phyloP scores from a whole-genome alignment of 2,329 filamentous ascomycete genomes.

The Diaporthe caulivora region DNA sequence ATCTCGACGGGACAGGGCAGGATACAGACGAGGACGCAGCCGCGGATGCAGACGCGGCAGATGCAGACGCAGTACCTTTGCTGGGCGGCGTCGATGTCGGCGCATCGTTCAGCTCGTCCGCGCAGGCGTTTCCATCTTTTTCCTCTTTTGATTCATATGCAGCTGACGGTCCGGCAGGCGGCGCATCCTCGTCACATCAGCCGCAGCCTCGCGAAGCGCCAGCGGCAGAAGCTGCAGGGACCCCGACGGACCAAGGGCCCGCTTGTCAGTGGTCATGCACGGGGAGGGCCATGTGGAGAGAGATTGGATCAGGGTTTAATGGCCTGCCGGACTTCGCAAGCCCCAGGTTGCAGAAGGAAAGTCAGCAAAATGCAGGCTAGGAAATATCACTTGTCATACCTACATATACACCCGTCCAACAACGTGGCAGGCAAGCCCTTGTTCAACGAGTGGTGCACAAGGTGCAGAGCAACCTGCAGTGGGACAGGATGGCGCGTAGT shows the following conservation, averaged over 20 bases:
- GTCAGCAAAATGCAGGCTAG: background rate
- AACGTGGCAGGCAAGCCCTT: too few species aligned
- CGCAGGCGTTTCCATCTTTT: background rate
- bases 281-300: conserved; percentile 20
- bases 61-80: background rate
- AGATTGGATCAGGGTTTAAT: conserved; percentile 34
- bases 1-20: background rate
- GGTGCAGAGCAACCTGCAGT: background rate
- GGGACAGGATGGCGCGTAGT: background rate
- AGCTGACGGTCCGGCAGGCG: background rate
- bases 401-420: too few species aligned
- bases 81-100: background rate
- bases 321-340: conserved; percentile 30
- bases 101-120: background rate
- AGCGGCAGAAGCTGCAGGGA: background rate
- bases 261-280: conserved; percentile 17
- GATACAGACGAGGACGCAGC: background rate
- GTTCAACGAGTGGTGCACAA: background rate
- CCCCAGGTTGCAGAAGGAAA: conserved; percentile 33
- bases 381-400: background rate
- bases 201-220: conserved; percentile 4
- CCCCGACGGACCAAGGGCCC: background rate
- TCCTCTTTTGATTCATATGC: background rate
- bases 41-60: background rate
- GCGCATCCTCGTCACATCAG: background rate